Evolutionary conservation across 768 basidiomycete genomes (phyloP).

Genomic region (Pisolithus orientalis): DNA sequence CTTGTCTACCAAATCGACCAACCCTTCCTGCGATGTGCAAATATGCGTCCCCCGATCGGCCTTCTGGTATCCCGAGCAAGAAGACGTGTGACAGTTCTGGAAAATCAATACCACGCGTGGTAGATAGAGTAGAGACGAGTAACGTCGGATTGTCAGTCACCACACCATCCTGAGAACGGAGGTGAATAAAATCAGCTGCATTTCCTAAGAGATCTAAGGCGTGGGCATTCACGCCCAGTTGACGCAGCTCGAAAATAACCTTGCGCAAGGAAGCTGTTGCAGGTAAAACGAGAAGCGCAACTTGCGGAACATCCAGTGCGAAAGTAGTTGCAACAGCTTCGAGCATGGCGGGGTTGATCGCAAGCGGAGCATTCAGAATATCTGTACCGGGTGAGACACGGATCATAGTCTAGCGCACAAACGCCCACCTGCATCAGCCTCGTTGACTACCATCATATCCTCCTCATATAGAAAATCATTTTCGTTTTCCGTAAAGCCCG

Average conservation of each 20-base stretch:
- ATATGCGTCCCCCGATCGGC: conserved; percentile 51
- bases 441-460: conserved; percentile 14
- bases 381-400: conserved; percentile 29
- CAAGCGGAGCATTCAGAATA: conserved; percentile 39
- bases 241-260: conserved; percentile 56
- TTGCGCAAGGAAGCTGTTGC: conserved; percentile 55
- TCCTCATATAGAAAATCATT: conserved; percentile 20
- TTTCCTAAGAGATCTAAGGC: conserved; percentile 47
- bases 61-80: conserved; percentile 55
- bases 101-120: conserved; percentile 68
- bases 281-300: conserved; percentile 64
- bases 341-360: conserved; percentile 48
- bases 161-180: conserved; percentile 29
- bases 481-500: conserved; percentile 2
- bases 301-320: conserved; percentile 64
- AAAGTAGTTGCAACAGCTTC: conserved; percentile 68
- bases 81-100: conserved; percentile 71
- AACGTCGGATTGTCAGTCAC: conserved; percentile 49
- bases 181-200: conserved; percentile 37
- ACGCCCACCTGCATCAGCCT: conserved; percentile 18
- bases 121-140: conserved; percentile 64
- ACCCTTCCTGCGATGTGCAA: conserved; percentile 68
- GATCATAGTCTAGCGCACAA: neutral
- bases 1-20: conserved; percentile 61
- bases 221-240: conserved; percentile 62